These are phyloP conservation scores for Daldinia loculata DNA, from an alignment of 495 filamentous ascomycete species.

Conservation along the genomic window DNA sequence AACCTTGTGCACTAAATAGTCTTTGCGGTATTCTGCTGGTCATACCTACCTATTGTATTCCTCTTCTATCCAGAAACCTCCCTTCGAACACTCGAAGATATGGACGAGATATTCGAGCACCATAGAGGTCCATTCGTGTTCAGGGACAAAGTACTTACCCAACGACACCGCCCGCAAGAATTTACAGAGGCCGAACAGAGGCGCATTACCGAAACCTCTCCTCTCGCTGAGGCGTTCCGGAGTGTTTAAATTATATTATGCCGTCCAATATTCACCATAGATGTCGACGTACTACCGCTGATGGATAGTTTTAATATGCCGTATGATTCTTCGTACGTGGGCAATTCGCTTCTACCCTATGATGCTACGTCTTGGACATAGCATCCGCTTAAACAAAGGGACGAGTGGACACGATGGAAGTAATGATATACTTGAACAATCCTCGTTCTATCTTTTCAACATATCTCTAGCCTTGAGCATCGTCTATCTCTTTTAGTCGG, in stretches of 20 bases:
- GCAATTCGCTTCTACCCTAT: not conserved
- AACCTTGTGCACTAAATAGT: conserved; percentile 25
- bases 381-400: not conserved
- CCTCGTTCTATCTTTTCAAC: not conserved
- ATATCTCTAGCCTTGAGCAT: not conserved
- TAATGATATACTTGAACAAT: not conserved
- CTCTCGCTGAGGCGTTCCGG: not conserved
- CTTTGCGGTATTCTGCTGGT: conserved; percentile 47
- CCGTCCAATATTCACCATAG: not conserved
- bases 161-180: conserved; percentile 36
- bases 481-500: not conserved
- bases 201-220: conserved; percentile 15
- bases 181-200: conserved; percentile 43
- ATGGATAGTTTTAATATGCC: not conserved
- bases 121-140: conserved; percentile 37
- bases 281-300: not conserved
- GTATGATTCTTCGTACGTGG: not conserved
- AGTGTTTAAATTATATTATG: not conserved
- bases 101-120: conserved; percentile 48
- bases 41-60: conserved; percentile 47
- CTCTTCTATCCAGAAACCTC: conserved; percentile 51
- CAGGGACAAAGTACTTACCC: conserved; percentile 37
- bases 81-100: conserved; percentile 49
- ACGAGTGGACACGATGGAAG: not conserved
- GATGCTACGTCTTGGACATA: not conserved